Evolutionary conservation across 2,329 filamentous ascomycete genomes (phyloP), one percentile per base, ranked within the genome.

Genomic region (Metarhizium robertsii): DNA sequence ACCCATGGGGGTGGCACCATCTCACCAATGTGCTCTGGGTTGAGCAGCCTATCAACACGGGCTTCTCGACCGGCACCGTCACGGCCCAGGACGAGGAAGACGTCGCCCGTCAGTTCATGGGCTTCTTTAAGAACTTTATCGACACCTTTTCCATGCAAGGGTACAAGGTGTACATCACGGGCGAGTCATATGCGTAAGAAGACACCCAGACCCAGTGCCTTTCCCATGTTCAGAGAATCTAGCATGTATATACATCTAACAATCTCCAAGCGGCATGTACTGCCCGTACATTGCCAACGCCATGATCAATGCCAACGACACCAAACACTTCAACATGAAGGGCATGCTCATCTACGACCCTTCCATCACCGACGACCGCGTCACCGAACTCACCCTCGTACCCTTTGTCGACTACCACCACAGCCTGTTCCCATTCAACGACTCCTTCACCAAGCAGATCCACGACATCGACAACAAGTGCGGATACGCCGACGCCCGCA

Each of bases 81-180:
- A 87, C 79, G 0, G 86, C 86, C 10, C 81, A 75, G 3, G 80
- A 78, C 61, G 84, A 90, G 60, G 78, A 82, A 30, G 86, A 90
- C 59, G 76, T 86, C 1, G 86, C 86, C 0, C 70, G 73, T 14
- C 80, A 92, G 61, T 90, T 92, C 66, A 75, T 87, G 14, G 86
- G 86, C 52, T 94, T 90, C 71, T 91, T 84, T 77, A 84, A 85
- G 71, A 90, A 90, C 71, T 91, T 90, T 62, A 72, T 90, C 57
- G 75, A 88, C 40, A 84, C 84, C 0, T 91, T 91, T 61, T 74
- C 70, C 16, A 74, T 89, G 62, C 76, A 87, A 20, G 78, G 79
- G 7, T 82, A 79, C 62, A 87, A 87, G 60, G 79, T 90, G 10
- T 92, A 87, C 67, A 80, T 94, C 55, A 78, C 87, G 0, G 89